phyloP scores from a whole-genome alignment of 176 grass and related monocot genomes.

The Oryza glumipatula region DNA sequence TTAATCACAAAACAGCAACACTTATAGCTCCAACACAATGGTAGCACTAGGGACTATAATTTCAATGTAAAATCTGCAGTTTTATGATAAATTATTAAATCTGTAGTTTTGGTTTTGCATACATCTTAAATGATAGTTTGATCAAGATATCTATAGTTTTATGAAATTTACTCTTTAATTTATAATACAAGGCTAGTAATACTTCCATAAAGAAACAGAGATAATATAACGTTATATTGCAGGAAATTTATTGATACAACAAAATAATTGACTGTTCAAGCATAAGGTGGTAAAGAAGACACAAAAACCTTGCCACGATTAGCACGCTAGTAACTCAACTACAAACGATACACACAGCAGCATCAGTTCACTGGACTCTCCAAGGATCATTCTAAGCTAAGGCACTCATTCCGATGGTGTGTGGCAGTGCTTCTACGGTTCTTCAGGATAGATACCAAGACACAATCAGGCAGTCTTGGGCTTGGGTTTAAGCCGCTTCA shows the following conservation, averaged over 20 bases:
- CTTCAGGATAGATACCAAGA: neutral
- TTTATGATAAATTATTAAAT: too few species aligned
- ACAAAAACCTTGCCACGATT: neutral
- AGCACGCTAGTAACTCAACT: conserved; percentile 15
- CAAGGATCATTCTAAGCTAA: conserved; percentile 14
- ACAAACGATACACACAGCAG: conserved; percentile 2
- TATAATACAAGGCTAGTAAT: neutral
- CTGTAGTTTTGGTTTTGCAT: too few species aligned
- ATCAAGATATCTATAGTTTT: too few species aligned
- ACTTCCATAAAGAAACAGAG: neutral
- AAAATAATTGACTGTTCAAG: neutral
- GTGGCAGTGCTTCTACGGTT: neutral
- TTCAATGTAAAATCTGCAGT: too few species aligned
- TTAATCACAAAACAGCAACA: too few species aligned
- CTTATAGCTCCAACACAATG: too few species aligned
- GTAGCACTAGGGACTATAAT: too few species aligned
- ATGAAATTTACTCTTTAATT: too few species aligned
- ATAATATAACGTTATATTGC: neutral
- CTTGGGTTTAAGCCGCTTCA: conserved; percentile 94
- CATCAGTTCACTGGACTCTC: conserved; percentile 15
- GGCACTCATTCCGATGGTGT: neutral
- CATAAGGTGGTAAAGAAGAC: neutral
- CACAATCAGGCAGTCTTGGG: conserved; percentile 64
- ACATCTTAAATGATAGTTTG: too few species aligned
- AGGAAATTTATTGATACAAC: conserved; percentile 22